Evolutionary conservation across 2,329 filamentous ascomycete genomes (phyloP).

Genomic region (Aspergillus aculeatus): DNA sequence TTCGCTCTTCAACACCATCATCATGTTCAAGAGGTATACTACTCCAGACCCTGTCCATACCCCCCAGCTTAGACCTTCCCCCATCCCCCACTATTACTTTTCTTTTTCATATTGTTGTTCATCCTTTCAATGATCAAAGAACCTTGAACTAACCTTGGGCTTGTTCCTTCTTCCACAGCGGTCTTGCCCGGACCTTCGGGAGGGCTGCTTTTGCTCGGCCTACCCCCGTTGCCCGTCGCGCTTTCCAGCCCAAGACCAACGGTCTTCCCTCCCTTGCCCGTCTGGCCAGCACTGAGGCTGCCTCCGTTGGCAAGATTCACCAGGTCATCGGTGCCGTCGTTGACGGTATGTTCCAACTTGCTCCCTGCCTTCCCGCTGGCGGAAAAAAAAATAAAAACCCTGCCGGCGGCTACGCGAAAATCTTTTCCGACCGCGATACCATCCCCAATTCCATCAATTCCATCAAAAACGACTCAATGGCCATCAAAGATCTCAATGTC

Average conservation of each 20-base stretch:
- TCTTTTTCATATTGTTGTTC: slow-evolving; percentile 14
- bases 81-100: slow-evolving; percentile 21
- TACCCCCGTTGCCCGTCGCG: slow-evolving; percentile 53
- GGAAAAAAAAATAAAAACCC: slow-evolving; percentile 17
- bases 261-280: slow-evolving; percentile 60
- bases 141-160: slow-evolving; percentile 6
- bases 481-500: slow-evolving; percentile 23
- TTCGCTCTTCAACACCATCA: slow-evolving; percentile 50
- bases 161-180: slow-evolving; percentile 45
- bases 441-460: slow-evolving; percentile 34
- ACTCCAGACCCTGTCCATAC: background rate
- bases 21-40: slow-evolving; percentile 62
- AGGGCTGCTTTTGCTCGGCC: slow-evolving; percentile 59
- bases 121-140: background rate
- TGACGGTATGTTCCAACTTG: slow-evolving; percentile 68
- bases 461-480: slow-evolving; percentile 31
- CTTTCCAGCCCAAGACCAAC: slow-evolving; percentile 58
- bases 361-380: slow-evolving; percentile 19
- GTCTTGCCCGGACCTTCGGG: slow-evolving; percentile 65
- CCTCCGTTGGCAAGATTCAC: slow-evolving; percentile 63
- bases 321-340: slow-evolving; percentile 98
- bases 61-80: background rate
- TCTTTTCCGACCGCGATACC: slow-evolving; percentile 42
- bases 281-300: slow-evolving; percentile 60
- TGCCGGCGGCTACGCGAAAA: slow-evolving; percentile 39